phyloP scores from a whole-genome alignment of 2,329 filamentous ascomycete genomes.

The Cladosporium sp. region DNA sequence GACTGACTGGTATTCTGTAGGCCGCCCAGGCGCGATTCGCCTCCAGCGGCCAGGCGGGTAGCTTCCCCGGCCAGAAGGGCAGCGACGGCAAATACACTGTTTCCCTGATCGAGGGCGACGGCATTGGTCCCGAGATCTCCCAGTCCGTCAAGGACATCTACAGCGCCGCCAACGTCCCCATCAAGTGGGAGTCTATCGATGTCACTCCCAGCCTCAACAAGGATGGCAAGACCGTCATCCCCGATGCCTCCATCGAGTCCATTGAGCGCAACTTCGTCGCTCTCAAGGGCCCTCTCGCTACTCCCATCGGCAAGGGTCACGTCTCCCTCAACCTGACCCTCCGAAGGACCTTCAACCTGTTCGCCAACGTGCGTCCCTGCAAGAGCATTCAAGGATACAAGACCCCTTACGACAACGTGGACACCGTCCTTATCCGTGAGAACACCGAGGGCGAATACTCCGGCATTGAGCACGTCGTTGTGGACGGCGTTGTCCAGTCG shows the following conservation, averaged over 20 bases:
- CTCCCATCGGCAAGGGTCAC: conserved; percentile 96
- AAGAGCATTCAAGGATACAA: conserved; percentile 96
- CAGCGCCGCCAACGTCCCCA: conserved; percentile 87
- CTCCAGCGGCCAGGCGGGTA: conserved; percentile 67
- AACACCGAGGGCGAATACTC: conserved; percentile 99
- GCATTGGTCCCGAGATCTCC: conserved; percentile 96
- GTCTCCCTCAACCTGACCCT: conserved; percentile 98
- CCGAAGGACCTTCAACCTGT: conserved; percentile 98
- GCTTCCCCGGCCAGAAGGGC: conserved; percentile 89
- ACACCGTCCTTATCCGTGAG: conserved; percentile 97
- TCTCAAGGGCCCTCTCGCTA: conserved; percentile 96
- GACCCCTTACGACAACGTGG: conserved; percentile 95
- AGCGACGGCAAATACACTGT: conserved; percentile 91
- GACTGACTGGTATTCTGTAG: background rate
- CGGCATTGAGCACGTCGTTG: conserved; percentile 96
- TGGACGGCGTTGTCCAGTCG: conserved; percentile 96
- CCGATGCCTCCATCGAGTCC: conserved; percentile 86
- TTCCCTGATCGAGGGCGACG: conserved; percentile 96
- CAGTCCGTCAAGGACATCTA: conserved; percentile 99
- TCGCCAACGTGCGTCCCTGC: conserved; percentile 98
- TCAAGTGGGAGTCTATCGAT: conserved; percentile 96
- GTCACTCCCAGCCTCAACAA: conserved; percentile 83
- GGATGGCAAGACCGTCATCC: conserved; percentile 92
- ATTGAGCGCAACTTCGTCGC: conserved; percentile 95
- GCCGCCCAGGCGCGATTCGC: conserved; percentile 4